Base-by-base conservation (phyloP, 306 rosid genomes). In the Prunus salicina region DNA sequence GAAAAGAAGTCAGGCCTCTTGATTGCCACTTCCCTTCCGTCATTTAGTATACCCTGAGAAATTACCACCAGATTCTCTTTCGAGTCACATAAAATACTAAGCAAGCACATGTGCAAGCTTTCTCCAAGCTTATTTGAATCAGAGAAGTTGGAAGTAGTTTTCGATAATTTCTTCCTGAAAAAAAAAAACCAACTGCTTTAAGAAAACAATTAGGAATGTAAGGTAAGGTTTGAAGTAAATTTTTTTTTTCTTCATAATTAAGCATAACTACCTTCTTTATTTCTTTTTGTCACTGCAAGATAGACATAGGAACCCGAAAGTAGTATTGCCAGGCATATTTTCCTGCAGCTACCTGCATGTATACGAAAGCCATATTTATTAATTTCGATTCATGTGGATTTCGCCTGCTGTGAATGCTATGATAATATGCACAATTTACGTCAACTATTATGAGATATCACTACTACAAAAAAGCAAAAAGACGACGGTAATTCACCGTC, bases 1-100 rank as follows among this genome's bases (percentile, higher is more conserved):
- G 30, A 28, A 28, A 28, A 28, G 30, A 28, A 28, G 30, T 30
- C 32, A 32, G 86, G 78, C 75, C 95, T 82, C 82, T 92, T 92
- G 6, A 87, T 88, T 1, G 97, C 97, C 64, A 89, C 82, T 82
- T 88, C 87, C 75, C 77, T 83, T 67, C 96, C 93, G 72, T 58
- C 41, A 5, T 50, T 69, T 18, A 92, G 81, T 11, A 15, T 65
- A 50, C 97, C 95, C 97, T 92, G 67, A 66, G 68, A 73, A 57
- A 30, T 14, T 5, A 53, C 3, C 3, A 32, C 27, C 14, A 22
- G 57, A 56, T 8, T 65, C 18, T 22, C 32, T 46, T 49, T 49
- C 15, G 3, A 14, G 15, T 49, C 30, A 41, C 10, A n/a, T 3
- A 66, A 19, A 66, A 12, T 66, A 3, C 6, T 32, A n/a, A 25